Evolutionary conservation across 179 eudicot genomes (phyloP), one percentile per base, ranked within the genome.

Genomic region (Silene noctiflora): DNA sequence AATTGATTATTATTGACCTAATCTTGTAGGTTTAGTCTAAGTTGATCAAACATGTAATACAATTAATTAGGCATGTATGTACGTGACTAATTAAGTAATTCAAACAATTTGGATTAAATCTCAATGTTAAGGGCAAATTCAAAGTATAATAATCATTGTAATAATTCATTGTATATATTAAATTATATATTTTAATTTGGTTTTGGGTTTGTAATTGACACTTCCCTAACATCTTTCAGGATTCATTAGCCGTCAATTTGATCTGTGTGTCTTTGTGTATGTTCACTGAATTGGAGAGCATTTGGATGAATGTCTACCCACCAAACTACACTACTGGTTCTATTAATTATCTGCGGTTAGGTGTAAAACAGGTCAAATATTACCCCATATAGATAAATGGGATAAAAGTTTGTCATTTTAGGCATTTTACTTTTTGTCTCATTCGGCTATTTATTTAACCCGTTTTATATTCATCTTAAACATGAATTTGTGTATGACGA

Each of bases 131-230:
- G 65, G 75, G 75, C 71, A 20, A 74, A 48, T 75, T 29, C 67
- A 63, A 0, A 0, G 67, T 24, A 63, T 63, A 27, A 65, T 14
- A 65, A 27, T 66, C 1, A 66, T 66, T 31, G 22, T 4, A 8
- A 17, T n/a, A 31, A 66, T 66, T 33, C 76, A 79, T 46, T 80
- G 82, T 22, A 62, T 51, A 13, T 7, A 39, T 5, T 29, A 29
- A 29, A 46, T 44, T 5, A 46, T 78, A n/a, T 72, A 4, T 33
- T 33, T 39, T 39, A 39, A 55, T 67, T 2, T 2, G 24, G 6
- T 31, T 31, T 31, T 31, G 42, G 77, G n/a, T 67, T 22, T 22
- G 20, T 39, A 51, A 75, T 70, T 70, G 74, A 74, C 56, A 65
- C 20, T 21, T 67, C 0, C 46, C 60, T 39, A 33, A 55, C 51